Base-by-base conservation (phyloP, 2,329 filamentous ascomycete genomes). In the Colletotrichum tabaci region DNA sequence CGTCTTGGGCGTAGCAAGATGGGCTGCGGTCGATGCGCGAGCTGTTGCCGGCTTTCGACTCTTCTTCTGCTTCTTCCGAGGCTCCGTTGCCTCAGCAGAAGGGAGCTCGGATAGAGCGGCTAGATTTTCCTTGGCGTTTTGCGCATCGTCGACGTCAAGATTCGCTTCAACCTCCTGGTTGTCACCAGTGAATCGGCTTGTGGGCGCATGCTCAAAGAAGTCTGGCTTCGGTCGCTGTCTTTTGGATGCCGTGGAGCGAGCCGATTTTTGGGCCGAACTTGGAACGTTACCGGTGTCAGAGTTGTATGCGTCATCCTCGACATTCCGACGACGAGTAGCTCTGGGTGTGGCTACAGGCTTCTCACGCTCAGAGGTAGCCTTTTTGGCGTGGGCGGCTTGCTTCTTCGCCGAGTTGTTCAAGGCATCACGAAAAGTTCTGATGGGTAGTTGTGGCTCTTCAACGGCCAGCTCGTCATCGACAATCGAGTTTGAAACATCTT, bases 171-270 rank as follows among this genome's bases (percentile, higher is more conserved):
- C 66, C 9, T 46, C 63, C n/a, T n/a, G 3, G 6, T 12, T 21
- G 23, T 76, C 75, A 10, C 73, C 70, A 35, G 76, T 72, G 23
- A 68, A 52, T 16, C 66, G 58, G 7, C 75, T 76, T 0, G 74
- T 74, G 6, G 74, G 73, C 12, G 77, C 72, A 2, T 79, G 76
- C 64, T 82, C 77, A 52, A 84, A 85, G 66, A 81, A 86, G 21
- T 84, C 85, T 12, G 84, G 83, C 75, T 88, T 88, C 58, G 83
- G 61, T 8, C 70, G 70, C 40, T 72, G 70, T n/a, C 47, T 42
- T 42, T 85, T 87, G 53, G 81, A 80, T 66, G 81, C 78, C 42
- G 81, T 82, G 44, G 83, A 79, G 35, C 81, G 79, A n/a, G 21
- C 67, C 21, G 66, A 72, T 42, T 61, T 66, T n/a, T 49, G 61